These are phyloP conservation scores for Magnolia officinalis DNA, from an alignment of 164 flowering plant genomes.

Conservation along the genomic window DNA sequence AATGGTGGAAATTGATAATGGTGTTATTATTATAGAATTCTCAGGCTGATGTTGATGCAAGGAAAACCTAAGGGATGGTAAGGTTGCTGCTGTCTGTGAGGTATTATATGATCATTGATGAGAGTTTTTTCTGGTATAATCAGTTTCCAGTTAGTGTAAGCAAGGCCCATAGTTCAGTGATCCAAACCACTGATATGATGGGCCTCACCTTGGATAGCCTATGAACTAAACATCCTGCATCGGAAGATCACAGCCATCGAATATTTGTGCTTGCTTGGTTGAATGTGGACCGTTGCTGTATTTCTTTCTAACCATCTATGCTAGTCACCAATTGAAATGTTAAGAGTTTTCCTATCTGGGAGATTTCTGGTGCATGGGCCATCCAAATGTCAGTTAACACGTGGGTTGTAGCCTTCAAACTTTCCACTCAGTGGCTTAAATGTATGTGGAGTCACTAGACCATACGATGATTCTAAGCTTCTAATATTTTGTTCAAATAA, in stretches of 20 bases:
- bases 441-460: too few species aligned
- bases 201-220: not conserved
- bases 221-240: not conserved
- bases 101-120: not conserved
- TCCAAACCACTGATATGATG: not conserved
- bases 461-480: too few species aligned
- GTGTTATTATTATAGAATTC: too few species aligned
- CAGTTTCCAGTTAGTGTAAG: not conserved
- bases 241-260: not conserved
- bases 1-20: not conserved
- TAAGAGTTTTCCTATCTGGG: too few species aligned
- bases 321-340: not conserved
- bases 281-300: not conserved
- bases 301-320: not conserved
- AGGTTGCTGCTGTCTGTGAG: not conserved
- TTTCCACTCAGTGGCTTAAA: too few species aligned
- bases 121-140: not conserved
- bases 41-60: not conserved
- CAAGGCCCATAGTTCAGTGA: not conserved
- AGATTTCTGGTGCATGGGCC: not conserved
- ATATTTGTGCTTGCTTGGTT: not conserved
- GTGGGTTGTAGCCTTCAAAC: not conserved
- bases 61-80: not conserved
- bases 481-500: too few species aligned
- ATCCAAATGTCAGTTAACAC: not conserved